Evolutionary conservation across 257 asterid species (phyloP), one percentile per base, ranked within the genome.

Genomic region (Nicotiana knightiana): DNA sequence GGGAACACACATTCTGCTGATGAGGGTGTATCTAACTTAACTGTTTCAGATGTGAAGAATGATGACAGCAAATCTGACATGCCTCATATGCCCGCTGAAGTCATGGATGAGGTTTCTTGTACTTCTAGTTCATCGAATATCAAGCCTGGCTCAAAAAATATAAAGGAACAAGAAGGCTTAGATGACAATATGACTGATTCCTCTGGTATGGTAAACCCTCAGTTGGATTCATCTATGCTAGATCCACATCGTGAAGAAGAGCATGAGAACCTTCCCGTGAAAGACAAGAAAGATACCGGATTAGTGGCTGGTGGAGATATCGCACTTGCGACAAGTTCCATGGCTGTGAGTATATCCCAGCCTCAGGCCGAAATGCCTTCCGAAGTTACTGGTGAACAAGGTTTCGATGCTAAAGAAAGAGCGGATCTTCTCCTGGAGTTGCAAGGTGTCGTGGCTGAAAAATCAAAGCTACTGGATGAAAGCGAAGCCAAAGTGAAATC

Each of bases 141-240:
- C n/a, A 86, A 90, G 88, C 84, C 87, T 15, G 93, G 85, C 48
- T 89, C 89, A 77, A 90, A 87, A 83, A 91, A 90, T 67, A 87
- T 83, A 65, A 93, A 90, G 88, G 88, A 63, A 15, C 90, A 80
- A 46, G 98, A 92, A 87, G 93, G 91, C 55, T 83, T 89, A 79
- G 95, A 91, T 85, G 97, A 96, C 78, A 90, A 88, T 85, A 96
- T 93, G 99, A 73, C 90, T 4, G 99, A 93, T 89, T 96, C 97
- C 67, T 92, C 97, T 48, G 86, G 88, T 59, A 86, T 86, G 87
- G 68, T 88, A 32, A 92, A 85, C 77, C 91, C 89, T 63, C 95
- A 87, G 80, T 81, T 95, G 91, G 99, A 95, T 88, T 93, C 98
- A 43, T 95, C 97, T 67, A 93, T 95, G 98, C 81, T 87, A 18